Evolutionary conservation across 148 eudicot genomes (phyloP).

Genomic region (Chenopodium album): DNA sequence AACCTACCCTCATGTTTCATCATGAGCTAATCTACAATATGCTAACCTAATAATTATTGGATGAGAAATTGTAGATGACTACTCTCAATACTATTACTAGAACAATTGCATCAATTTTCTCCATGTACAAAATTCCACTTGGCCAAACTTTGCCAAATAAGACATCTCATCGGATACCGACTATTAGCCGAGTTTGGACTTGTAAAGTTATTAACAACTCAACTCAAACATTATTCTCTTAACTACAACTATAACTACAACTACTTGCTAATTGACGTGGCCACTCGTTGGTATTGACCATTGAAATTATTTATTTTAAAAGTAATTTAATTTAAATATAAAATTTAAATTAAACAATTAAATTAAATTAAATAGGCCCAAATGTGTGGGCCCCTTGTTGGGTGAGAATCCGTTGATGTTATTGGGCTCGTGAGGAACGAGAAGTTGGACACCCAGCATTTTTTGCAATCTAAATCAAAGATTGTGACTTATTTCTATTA

Average conservation of each 20-base stretch:
- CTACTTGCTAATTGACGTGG: constrained; percentile 27
- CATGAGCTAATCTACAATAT: too few relatives aligned
- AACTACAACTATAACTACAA: constrained; percentile 15
- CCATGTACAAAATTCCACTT: not conserved
- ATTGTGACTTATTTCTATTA: constrained; percentile 8
- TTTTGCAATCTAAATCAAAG: constrained; percentile 11
- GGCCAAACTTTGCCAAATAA: constrained; percentile 18
- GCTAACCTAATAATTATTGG: too few relatives aligned
- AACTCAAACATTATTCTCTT: constrained; percentile 1
- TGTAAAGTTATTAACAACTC: not conserved
- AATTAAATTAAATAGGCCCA: constrained; percentile 8
- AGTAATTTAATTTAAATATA: not conserved
- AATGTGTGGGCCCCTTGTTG: constrained; percentile 34
- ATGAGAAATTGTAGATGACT: too few relatives aligned
- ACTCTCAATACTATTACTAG: not conserved
- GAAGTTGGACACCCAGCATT: constrained; percentile 8
- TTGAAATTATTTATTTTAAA: constrained; percentile 1
- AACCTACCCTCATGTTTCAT: too few relatives aligned
- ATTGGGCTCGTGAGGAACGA: constrained; percentile 38
- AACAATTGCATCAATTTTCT: too few relatives aligned
- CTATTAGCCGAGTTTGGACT: constrained; percentile 31
- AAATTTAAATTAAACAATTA: too few relatives aligned
- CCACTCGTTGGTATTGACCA: not conserved
- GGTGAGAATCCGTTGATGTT: constrained; percentile 28
- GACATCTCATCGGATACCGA: constrained; percentile 30